Evolutionary conservation across 1,139 yeast species (phyloP), one percentile per base, ranked within the genome.

Genomic region (Meyerozyma carpophila): DNA sequence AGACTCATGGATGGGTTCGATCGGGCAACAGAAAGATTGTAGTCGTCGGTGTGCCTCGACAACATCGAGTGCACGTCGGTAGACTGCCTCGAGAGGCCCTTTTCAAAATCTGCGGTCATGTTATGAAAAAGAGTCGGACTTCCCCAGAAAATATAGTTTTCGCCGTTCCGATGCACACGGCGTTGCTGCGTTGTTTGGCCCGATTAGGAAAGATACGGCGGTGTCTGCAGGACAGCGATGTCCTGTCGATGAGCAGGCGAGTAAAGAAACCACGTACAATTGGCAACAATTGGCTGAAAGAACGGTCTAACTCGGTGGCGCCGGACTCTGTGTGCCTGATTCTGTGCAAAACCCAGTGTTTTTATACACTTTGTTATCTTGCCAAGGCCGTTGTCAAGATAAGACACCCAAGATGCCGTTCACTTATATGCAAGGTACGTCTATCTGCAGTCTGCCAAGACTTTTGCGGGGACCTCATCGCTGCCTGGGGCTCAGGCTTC

Each of bases 31-130:
- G 70, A 68, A 39, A 75, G 60, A 52, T 75, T 71, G 58, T 76
- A 75, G 43, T 76, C 79, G 32, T 68, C 73, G 5, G 80, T 73
- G 51, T 75, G 80, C 43, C 75, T 63, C 37, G 73, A 66, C 44
- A 67, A 56, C 40, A 64, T 55, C 5, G 70, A 65, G 43, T 57
- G 57, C 36, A 56, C 56, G 45, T 65, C 71, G 4, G 37, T 34
- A 2, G 37, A 18, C 37, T 34, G 37, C 13, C 37, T 11, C 14
- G 37, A 34, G 11, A 34, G 26, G 14, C 26, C 37, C 37, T 34
- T 34, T 9, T 34, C 37, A 13, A 10, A 34, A 34, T 34, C 37
- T 18, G 8, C 9, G 13, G 34, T 31, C 34, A 31, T 31, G 34
- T n/a, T 31, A 6, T 16, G 20, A 31, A 13, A 31, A 31, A 31